phyloP scores from a whole-genome alignment of 805 yeast species.

The Soucietia sequanensis region DNA sequence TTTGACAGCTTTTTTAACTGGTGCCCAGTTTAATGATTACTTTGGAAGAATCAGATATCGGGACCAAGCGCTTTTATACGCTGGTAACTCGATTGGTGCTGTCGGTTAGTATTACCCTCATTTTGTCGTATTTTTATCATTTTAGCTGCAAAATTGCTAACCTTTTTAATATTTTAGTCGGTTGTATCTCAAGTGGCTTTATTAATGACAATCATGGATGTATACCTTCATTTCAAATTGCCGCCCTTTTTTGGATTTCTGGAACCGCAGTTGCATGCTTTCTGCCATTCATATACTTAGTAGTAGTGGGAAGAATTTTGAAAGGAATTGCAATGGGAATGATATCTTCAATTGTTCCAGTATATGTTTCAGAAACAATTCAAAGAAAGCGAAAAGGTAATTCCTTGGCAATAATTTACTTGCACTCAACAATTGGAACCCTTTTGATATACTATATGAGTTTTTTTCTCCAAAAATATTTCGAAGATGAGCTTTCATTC shows the following conservation, averaged over 20 bases:
- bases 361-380: conserved; percentile 29
- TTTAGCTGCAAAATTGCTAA: conserved; percentile 3
- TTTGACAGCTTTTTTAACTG: conserved; percentile 17
- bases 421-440: conserved; percentile 17
- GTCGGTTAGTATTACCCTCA: conserved; percentile 18
- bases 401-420: conserved; percentile 21
- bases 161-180: conserved; percentile 21
- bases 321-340: conserved; percentile 34
- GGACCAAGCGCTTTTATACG: conserved; percentile 23
- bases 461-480: conserved; percentile 9
- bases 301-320: conserved; percentile 26
- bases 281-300: conserved; percentile 21
- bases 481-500: conserved; percentile 11
- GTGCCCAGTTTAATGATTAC: conserved; percentile 16
- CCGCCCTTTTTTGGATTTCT: conserved; percentile 25
- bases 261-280: conserved; percentile 24
- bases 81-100: conserved; percentile 35
- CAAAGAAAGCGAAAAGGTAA: conserved; percentile 21
- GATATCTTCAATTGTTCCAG: conserved; percentile 27
- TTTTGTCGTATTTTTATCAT: not conserved
- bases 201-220: conserved; percentile 29
- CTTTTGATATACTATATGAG: conserved; percentile 15
- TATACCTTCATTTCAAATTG: conserved; percentile 19
- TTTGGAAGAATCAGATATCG: conserved; percentile 18
- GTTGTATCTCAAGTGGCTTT: conserved; percentile 29